Evolutionary conservation across 2,329 filamentous ascomycete genomes (phyloP), one percentile per base, ranked within the genome.

Genomic region (Pyrenophora graminea): DNA sequence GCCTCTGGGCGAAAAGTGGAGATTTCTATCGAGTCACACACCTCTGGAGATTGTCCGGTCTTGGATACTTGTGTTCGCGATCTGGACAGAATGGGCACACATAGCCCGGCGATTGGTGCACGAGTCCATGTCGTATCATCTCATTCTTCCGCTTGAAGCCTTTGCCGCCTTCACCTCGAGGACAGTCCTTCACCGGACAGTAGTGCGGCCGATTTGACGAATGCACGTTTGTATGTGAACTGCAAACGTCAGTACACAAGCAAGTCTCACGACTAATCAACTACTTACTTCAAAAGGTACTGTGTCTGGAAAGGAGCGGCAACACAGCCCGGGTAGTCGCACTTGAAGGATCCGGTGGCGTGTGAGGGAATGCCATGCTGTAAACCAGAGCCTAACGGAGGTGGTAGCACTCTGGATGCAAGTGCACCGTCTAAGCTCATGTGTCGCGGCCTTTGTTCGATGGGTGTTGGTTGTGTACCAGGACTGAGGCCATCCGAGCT

Each of bases 31-130:
- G 23, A 13, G 25, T 15, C 27, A 71, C 82, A 59, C 80, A 95
- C 90, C 93, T 86, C 78, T 97, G 93, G 48, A 99, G 77, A 78
- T 97, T 97, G 72, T 99, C 94, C 30, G 94, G 94, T 62, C 94
- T 82, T 4, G 94, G 94, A 71, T 97, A 97, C 69, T 89, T 92
- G 73, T 97, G 93, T 70, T 97, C 91, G 60, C 91, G 83, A 66
- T 96, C 91, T 1, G 91, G 89, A 72, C 94, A 99, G 69, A 97
- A 97, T 0, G 94, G 94, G 72, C 94, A 99, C 25, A 96, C 86
- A 67, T 97, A 99, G 53, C 93, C 93, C 1, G 94, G 94, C 6
- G 91, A 96, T 59, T 91, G 88, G 68, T 99, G 94, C 3, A 97
- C 94, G 3, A 97, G 82, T 1, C 93, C 92, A 66, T 87, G 85